Evolutionary conservation across 2,329 filamentous ascomycete genomes (phyloP), one percentile per base, ranked within the genome.

Genomic region (Phialemonium atrogriseum): DNA sequence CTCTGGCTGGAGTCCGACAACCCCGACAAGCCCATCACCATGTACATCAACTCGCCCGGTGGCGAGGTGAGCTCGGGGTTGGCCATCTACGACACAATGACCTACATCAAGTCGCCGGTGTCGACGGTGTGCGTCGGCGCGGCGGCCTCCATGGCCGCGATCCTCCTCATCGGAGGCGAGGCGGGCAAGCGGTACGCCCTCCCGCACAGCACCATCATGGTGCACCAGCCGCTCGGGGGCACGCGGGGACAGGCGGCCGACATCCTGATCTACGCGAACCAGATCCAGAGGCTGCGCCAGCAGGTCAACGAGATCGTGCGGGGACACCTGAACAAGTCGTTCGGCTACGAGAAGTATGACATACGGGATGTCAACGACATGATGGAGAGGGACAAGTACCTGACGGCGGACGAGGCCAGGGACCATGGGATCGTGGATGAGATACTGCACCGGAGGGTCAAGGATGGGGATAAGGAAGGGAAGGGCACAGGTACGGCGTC

Each of bases 1-100:
- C 81, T 98, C 41, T 98, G 88, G 73, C 86, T 98, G 57, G 93
- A 98, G 68, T 91, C 89, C 49, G 91, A 98, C 52, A 86, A 85
- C 50, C 88, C 89, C 4, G 78, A 93, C 34, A 95, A 94, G 56
- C 84, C 87, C 10, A 96, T 98, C 43, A 91, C 84, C 32, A 84
- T 98, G 56, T 98, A 98, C 59, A 98, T 98, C 58, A 94, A 98
- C 64, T 94, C 85, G 0, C 89, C 89, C 0, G 91, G 91, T 30
- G 91, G 91, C 34, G 89, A 84, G 24, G 88, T 98, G 24, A 89
- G 83, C 39, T 89, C 91, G 2, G 77, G 78, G 11, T 68, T 83
- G 38, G 88, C 91, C 16, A 96, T 98, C 50, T 98, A 98, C 68
- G 91, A 98, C 56, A 98, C 91, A 10, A 96, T 98, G 89, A 79